Base-by-base conservation (phyloP, 257 asterid species). In the Petrea volubilis region DNA sequence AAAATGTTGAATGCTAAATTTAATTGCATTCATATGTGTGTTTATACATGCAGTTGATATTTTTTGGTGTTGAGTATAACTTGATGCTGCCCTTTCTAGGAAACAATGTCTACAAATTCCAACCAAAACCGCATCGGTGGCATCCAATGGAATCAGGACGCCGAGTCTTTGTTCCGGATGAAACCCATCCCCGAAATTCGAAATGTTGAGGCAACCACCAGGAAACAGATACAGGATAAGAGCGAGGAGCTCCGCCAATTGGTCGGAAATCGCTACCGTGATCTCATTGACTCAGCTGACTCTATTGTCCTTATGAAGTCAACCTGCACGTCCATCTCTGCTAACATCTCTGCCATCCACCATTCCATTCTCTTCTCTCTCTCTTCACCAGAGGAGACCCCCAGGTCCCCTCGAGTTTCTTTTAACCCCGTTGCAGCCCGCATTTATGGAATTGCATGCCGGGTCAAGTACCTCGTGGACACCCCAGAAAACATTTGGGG, bases 401-500 rank as follows among this genome's bases (percentile, higher is more conserved):
- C 98, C 0, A 86, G 76, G 60, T 76, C 97, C 57, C 85, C 96
- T 12, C 88, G 60, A 29, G 70, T 74, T 69, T 40, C 81, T 33
- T 67, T 68, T 27, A 78, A 84, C 47, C 87, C 93, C 10, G 79
- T 79, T 17, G 83, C 90, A 67, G 81, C 93, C 14, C 83, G 84
- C 4, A 85, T 75, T 70, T 95, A 95, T 70, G 97, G 92, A 61
- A 85, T 95, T 40, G 99, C 98, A 9, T 95, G 97, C 77, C 81
- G 99, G 46, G 99, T 95, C 70, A 95, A 95, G 89, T 95, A 95
- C 80, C 81, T 95, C 25, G 99, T 95, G 13, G 99, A 95, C 80
- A 90, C 98, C 34, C 99, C 97, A 12, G 99, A 95, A 58, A 92
- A 95, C 76, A 95, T 95, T 3, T 95, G 99, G 99, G 99, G 99